Base-by-base conservation (phyloP, 2,329 filamentous ascomycete species). In the Fusarium oxysporum region DNA sequence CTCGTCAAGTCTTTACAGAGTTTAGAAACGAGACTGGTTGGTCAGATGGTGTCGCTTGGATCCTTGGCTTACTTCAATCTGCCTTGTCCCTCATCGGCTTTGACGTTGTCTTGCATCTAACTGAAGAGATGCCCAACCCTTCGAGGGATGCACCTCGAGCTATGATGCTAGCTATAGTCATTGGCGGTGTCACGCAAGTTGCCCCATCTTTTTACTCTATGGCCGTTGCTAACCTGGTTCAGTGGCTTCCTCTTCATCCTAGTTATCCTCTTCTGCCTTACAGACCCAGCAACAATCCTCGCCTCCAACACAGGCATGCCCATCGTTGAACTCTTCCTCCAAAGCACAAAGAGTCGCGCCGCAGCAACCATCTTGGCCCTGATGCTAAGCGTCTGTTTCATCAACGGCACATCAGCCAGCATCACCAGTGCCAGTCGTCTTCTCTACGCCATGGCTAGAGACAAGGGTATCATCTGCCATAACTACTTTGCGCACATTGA, bases 31-130 rank as follows among this genome's bases (percentile, higher is more conserved):
- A 81, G 38, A 84, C 82, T 3, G 83, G 83, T 1, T 86, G 85
- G 85, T 77, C 81, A 2, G 82, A 86, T 53, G 85, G 85, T 3
- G 75, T 86, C 25, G 78, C 85, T 1, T 87, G 85, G 85, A 81
- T 86, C 12, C 78, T 87, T 2, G 85, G 85, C 1, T 75, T 87
- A 3, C 76, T 87, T 3, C 85, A 85, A 68, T 82, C 78, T 7
- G 79, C 80, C 0, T 61, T 82, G 0, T 79, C 78, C 21, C 78
- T 82, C 4, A 81, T 80, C 12, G 84, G 83, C 6, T 87, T 85
- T 60, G 85, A 86, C 67, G 84, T 82, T 8, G 82, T 82, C 9
- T 75, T 85, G 23, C 85, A 86, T 68, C 80, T 86, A 72, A 82
- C 82, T 13, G 84, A 86, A 62, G 85, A 86, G 67, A 86, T 86